Base-by-base conservation (phyloP, 768 basidiomycete genomes). In the Pleurotus platypus region DNA sequence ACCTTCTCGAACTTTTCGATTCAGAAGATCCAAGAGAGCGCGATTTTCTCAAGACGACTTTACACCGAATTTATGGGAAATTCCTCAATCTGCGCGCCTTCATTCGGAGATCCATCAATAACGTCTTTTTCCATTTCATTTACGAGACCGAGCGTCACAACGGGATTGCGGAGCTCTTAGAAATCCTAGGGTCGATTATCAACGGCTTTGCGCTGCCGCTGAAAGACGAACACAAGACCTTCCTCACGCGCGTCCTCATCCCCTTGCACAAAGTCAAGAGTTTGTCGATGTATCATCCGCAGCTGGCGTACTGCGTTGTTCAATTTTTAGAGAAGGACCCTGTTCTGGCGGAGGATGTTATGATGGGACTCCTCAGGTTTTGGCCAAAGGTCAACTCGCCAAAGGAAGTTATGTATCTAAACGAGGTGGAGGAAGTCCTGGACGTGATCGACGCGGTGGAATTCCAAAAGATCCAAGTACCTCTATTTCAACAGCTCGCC, bases 351-450 rank as follows among this genome's bases (percentile, higher is more conserved):
- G 92, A 98, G 74, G 95, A 98, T 39, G 97, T 99, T 26, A 90
- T 98, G 76, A 76, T 94, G 63, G 97, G 97, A 16, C 78, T 99
- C n/a, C 82, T 99, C 69, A 89, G 90, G 71, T 99, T 82, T 72
- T 99, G 97, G 97, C 97, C 97, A 30, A 98, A 98, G 72, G 97
- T 99, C 64, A 98, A 99, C 72, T 94, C 92, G 35, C 95, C 95
- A 13, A 99, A 99, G 77, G 97, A 99, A 68, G 97, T 98, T 72
- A 99, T 99, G 97, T 99, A 92, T 76, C 78, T 99, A 58, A 98
- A 98, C 72, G 97, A 99, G 76, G 93, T 99, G 54, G 97, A 99
- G 73, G 97, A 99, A 77, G 91, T 99, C 3, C 74, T 99, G 60
- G 97, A 99, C 72, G 97, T 99, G 58, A 98, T 97, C 62, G 95